Base-by-base conservation (phyloP, 192 early-diverging fungal species). In the Podila horticola region DNA sequence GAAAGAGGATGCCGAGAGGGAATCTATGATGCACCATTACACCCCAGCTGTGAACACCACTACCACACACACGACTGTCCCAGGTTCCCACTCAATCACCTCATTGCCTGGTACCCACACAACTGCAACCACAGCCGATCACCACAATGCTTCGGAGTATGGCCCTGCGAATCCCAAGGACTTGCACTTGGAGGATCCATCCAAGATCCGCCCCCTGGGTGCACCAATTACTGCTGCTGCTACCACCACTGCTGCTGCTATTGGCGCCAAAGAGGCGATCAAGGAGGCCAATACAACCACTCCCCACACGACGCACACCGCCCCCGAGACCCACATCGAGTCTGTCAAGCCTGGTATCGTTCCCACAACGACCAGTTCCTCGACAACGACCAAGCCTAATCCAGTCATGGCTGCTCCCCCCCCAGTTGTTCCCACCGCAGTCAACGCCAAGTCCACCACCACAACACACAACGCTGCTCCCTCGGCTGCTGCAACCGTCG, bases 101-200 rank as follows among this genome's bases (percentile, higher is more conserved):
- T 57, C 28, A 15, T 0, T 61, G 59, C 24, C 59, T 7, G 26
- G 6, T 17, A 9, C 59, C 2, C 26, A 61, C 59, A 61, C 28
- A 12, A 61, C 24, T 10, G 19, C 29, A 5, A 61, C 24, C 24
- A 31, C 29, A 5, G 28, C 8, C 5, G 0, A 8, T 31, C 22
- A 13, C 3, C 24, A 57, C 31, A 19, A 5, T 2, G 9, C 49
- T 5, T 55, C 59, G 0, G 60, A 71, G 33, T 64, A 72, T 17
- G 62, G 71, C 0, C 55, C 66, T 24, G 65, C 58, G 11, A 50
- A 74, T 7, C 49, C 66, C 34, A 67, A 62, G 34, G 50, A 67
- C 48, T 9, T 67, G n/a, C 36, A 15, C 1, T 29, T 74, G 26
- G 31, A 64, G 15, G 73, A 74, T 36, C 58, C 66, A 1, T 61